Base-by-base conservation (phyloP, 371 early-diverging fungal genomes). In the Fennellomyces sp. region DNA sequence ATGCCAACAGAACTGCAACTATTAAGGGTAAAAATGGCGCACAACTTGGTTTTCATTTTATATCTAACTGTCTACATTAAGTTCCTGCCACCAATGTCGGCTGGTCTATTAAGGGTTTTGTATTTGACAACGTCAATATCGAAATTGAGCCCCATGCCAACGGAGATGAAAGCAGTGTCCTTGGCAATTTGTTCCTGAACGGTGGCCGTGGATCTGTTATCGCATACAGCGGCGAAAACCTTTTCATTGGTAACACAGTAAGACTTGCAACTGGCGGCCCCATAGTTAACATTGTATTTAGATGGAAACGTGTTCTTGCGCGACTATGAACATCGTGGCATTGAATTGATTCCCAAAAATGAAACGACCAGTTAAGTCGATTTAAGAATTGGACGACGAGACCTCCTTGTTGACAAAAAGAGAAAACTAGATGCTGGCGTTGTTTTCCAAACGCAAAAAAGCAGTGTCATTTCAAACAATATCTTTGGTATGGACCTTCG, bases 401-500 rank as follows among this genome's bases (percentile, higher is more conserved):
- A 39, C 17, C 10, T 39, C n/a, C 17, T 10, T 39, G n/a, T 33
- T 33, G 35, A 51, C 29, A 10, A 12, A 53, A 29, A 15, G 39
- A 36, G 27, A 42, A 8, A 42, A 35, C 38, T 56, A 72, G 75
- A 78, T 33, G 38, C 71, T 33, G 75, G 73, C 27, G 52, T 78
- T 19, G 31, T 72, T 6, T 70, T 78, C 45, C 65, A 74, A 15
- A 64, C 67, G 0, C 73, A 75, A 58, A 68, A 68, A 26, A 67
- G 63, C 55, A 75, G 75, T 54, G 60, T 75, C 3, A 60, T 78
- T 13, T 67, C 73, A 21, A 75, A 78, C 58, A 78, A 78, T 47
- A 78, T 78, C 36, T 75, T 78, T 65, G 78, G 78, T 11, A 75
- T 78, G 65, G 78, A 78, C 53, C 33, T 78, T 6, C 70, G 78